Evolutionary conservation across 2,329 filamentous ascomycete genomes (phyloP).

Genomic region (Cladosporium sp.): DNA sequence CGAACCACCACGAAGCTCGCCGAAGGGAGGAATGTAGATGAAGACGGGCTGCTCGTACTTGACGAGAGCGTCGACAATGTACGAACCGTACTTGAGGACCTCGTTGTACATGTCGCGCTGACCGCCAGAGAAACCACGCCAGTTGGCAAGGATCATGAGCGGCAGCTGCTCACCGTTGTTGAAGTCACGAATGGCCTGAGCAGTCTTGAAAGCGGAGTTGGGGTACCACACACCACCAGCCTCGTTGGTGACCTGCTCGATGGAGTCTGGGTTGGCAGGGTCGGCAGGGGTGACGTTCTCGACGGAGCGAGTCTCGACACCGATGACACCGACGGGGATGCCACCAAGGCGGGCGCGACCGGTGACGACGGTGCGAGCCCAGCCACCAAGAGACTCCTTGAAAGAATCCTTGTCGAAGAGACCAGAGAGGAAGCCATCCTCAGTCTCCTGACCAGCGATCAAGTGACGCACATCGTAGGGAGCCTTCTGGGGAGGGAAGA

Average conservation of each 20-base stretch:
- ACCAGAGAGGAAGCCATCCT: slow-evolving; percentile 80
- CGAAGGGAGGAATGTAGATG: slow-evolving; percentile 95
- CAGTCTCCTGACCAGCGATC: slow-evolving; percentile 81
- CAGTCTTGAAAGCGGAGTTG: slow-evolving; percentile 99
- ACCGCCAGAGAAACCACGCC: slow-evolving; percentile 99
- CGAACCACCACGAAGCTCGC: slow-evolving; percentile 95
- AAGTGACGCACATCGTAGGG: slow-evolving; percentile 91
- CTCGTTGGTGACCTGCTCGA: slow-evolving; percentile 90
- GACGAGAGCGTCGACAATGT: slow-evolving; percentile 96
- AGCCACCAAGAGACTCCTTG: slow-evolving; percentile 91
- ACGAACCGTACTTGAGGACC: slow-evolving; percentile 98
- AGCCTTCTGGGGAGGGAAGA: slow-evolving; percentile 74
- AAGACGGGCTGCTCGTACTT: slow-evolving; percentile 99
- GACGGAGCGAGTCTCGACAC: slow-evolving; percentile 88
- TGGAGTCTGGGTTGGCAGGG: slow-evolving; percentile 96
- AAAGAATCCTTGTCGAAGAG: slow-evolving; percentile 97
- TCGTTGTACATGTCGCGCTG: slow-evolving; percentile 99
- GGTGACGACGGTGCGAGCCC: slow-evolving; percentile 94
- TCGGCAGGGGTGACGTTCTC: slow-evolving; percentile 97
- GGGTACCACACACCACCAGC: slow-evolving; percentile 99
- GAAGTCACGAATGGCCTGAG: slow-evolving; percentile 97
- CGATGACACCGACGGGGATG: slow-evolving; percentile 98
- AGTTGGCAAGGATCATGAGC: slow-evolving; percentile 98
- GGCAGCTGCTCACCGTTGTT: slow-evolving; percentile 98
- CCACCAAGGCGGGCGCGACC: slow-evolving; percentile 94